Evolutionary conservation across 306 rosid genomes (phyloP), one percentile per base, ranked within the genome.

Genomic region (Acacia crassicarpa): DNA sequence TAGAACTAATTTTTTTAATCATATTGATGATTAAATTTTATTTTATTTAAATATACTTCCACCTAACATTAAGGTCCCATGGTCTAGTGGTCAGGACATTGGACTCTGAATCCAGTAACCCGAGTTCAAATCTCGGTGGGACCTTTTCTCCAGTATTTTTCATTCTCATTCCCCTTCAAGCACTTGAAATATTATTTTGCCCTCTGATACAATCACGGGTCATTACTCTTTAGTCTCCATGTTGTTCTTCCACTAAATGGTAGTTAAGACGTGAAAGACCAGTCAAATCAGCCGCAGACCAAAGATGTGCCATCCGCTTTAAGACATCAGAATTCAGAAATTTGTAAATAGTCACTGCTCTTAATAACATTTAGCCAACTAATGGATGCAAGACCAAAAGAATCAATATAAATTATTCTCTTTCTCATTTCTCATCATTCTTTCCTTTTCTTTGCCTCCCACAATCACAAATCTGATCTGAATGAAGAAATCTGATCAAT

Each of bases 401-500:
- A 44, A 71, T 71, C 58, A 15, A 12, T 71, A 43, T 71, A 71
- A 45, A 33, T 44, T 71, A 54, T 45, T 71, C 45, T 14, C 75
- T 22, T 43, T 71, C 75, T 44, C 75, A 43, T 78, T 78, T 65
- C 48, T 35, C 49, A 13, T 76, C 54, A 65, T 63, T 78, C 80
- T 74, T 81, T 62, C 78, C 71, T n/a, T 35, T 76, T n/a, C 74
- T 43, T 65, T 32, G 53, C 43, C 35, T n/a, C 25, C 41, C 59
- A 51, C 66, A 79, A 72, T 77, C 80, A 84, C 82, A 84, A 88
- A 80, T 68, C 79, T 83, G 78, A 85, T 80, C 49, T 82, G 58
- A 90, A 91, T 85, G 56, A 71, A 71, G 84, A 77, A 84, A 86
- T 81, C 91, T 82, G 67, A 72, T 72, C 40, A 45, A 38, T 23